Percentiles rank a stretch among this genome's conserved stretches.
phyloP scores from a whole-genome alignment of 2,329 filamentous ascomycete genomes.

The Emericellopsis cladophorae region DNA sequence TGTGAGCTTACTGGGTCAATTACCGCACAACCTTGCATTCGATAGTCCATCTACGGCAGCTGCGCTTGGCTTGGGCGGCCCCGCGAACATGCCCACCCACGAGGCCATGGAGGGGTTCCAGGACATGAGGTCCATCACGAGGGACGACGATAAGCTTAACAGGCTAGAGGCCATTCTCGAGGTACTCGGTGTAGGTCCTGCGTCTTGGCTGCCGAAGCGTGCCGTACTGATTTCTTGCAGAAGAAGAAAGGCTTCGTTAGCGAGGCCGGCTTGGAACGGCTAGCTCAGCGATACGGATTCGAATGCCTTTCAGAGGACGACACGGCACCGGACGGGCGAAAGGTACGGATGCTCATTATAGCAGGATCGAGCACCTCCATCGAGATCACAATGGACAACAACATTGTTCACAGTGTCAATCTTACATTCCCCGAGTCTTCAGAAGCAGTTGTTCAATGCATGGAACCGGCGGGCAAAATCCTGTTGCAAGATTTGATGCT shows the following conservation, averaged over 20 bases:
- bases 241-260: constrained; percentile 52
- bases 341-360: constrained; percentile 44
- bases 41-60: constrained; percentile 53
- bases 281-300: constrained; percentile 55
- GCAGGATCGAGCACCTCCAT: constrained; percentile 31
- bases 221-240: constrained; percentile 6
- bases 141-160: constrained; percentile 42
- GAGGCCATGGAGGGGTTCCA: constrained; percentile 34
- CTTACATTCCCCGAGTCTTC: constrained; percentile 50
- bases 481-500: constrained; percentile 53
- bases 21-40: constrained; percentile 38
- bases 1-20: constrained; percentile 33
- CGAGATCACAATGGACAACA: constrained; percentile 46
- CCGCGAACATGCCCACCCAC: constrained; percentile 34
- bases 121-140: constrained; percentile 29
- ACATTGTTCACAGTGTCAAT: constrained; percentile 48
- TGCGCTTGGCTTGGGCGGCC: constrained; percentile 40
- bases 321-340: constrained; percentile 30
- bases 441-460: constrained; percentile 45
- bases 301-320: constrained; percentile 48
- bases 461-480: constrained; percentile 50
- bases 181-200: constrained; percentile 30
- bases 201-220: neutral
- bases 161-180: constrained; percentile 38
- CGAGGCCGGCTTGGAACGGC: constrained; percentile 60